phyloP scores from a whole-genome alignment of 2,329 filamentous ascomycete species.

The Cercospora zeina region DNA sequence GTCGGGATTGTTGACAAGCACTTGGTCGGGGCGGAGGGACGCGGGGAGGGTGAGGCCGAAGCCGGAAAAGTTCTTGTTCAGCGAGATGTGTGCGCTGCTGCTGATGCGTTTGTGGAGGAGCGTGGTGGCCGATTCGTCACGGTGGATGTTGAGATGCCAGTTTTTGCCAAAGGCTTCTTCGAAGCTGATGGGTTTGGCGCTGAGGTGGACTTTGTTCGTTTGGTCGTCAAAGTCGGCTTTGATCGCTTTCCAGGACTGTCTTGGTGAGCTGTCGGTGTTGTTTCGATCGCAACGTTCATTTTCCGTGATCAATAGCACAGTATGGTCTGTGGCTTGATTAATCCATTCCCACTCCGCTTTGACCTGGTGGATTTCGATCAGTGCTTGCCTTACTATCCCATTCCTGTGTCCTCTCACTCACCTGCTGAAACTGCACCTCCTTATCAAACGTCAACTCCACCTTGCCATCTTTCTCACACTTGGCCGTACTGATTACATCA shows the following conservation, averaged over 20 bases:
- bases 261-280: constrained; percentile 9
- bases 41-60: constrained; percentile 11
- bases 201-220: constrained; percentile 2
- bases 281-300: constrained; percentile 11
- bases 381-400: background rate
- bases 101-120: background rate
- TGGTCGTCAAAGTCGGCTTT: constrained; percentile 13
- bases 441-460: constrained; percentile 6
- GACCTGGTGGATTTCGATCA: background rate
- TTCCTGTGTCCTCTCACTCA: background rate
- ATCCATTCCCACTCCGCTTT: constrained; percentile 15
- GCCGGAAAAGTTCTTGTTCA: constrained; percentile 19
- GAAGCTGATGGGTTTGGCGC: constrained; percentile 3
- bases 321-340: background rate
- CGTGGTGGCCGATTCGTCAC: background rate
- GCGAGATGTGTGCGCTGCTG: constrained; percentile 9
- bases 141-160: constrained; percentile 16
- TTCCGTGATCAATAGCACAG: constrained; percentile 14
- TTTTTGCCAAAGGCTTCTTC: constrained; percentile 16
- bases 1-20: background rate
- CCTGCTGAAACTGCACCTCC: constrained; percentile 11
- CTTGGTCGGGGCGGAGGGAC: background rate
- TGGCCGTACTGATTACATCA: background rate
- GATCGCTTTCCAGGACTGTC: constrained; percentile 10
- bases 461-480: constrained; percentile 7